A percentile compares a stretch with the other conserved stretches of the same genome.
Conservation (phyloP, 2,329 filamentous ascomycete species). For the Sordariomycetes sp. region DNA sequence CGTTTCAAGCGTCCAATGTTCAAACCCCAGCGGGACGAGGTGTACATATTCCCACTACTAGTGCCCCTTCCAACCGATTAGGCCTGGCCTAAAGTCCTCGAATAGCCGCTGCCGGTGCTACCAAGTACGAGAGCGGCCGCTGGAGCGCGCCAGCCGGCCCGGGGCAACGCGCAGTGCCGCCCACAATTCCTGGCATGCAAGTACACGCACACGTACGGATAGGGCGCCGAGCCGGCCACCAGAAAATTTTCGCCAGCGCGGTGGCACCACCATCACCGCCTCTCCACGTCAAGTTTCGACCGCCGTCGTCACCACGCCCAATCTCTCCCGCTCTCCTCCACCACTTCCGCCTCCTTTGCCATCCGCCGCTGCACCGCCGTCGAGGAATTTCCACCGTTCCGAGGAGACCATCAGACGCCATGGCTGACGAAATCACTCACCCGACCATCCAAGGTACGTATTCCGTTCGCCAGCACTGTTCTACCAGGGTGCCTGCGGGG, state of each 20-base stretch:
- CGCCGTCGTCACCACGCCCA: neutral
- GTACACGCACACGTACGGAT: no score
- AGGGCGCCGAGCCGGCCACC: neutral
- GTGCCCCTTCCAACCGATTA: no score
- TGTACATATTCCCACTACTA: no score
- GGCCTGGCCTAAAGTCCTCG: no score
- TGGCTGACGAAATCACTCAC: constrained; percentile 36
- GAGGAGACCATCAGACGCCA: neutral
- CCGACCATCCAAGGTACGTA: constrained; percentile 47
- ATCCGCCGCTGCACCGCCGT: neutral
- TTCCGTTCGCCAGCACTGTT: neutral
- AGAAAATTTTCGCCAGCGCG: neutral
- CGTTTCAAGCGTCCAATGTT: no score
- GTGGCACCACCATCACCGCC: neutral
- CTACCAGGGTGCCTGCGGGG: no score
- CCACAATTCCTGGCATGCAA: neutral
- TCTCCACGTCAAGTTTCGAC: neutral
- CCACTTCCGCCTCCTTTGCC: no score
- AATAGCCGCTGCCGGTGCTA: no score
- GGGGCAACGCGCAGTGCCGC: neutral
- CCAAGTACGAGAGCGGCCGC: no score
- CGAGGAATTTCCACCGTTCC: neutral
- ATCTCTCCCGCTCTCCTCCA: neutral
- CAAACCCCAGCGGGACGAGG: no score
- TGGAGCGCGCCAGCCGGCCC: neutral